Conservation (phyloP, 2,329 filamentous ascomycete species). For the Onygenales sp. region DNA sequence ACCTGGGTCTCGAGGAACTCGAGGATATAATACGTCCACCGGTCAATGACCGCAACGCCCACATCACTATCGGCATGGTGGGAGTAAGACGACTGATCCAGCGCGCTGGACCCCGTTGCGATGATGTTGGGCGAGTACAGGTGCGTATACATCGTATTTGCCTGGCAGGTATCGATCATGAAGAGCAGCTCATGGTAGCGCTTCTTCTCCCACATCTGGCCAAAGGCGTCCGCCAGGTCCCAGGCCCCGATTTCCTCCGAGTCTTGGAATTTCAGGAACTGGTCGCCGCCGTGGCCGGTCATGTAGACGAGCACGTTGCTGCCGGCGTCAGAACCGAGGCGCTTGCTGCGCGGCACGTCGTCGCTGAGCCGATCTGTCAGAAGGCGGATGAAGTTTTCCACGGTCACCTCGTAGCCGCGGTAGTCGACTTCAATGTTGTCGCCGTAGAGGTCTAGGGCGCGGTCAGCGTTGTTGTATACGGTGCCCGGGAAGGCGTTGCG, state of each 20-base stretch:
- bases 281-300: conserved; percentile 96
- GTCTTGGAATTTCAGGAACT: conserved; percentile 97
- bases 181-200: conserved; percentile 97
- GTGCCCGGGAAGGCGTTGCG: conserved; percentile 96
- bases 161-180: conserved; percentile 99
- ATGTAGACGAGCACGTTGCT: conserved; percentile 98
- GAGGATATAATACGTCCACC: conserved; percentile 97
- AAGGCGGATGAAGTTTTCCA: conserved; percentile 95
- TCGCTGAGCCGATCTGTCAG: conserved; percentile 90
- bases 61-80: conserved; percentile 98
- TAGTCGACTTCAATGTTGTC: conserved; percentile 99
- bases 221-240: conserved; percentile 92
- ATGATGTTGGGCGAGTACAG: conserved; percentile 98
- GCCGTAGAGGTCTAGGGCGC: conserved; percentile 89
- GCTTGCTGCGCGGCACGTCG: conserved; percentile 90
- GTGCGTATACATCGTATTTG: conserved; percentile 98
- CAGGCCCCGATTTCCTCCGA: conserved; percentile 95
- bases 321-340: conserved; percentile 84
- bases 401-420: conserved; percentile 93
- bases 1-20: conserved; percentile 92
- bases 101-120: conserved; percentile 89
- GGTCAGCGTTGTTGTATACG: conserved; percentile 96
- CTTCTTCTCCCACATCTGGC: conserved; percentile 99
- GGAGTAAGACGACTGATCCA: conserved; percentile 93
- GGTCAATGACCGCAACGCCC: conserved; percentile 93